phyloP scores from a whole-genome alignment of 2,329 filamentous ascomycete species.

The Elsinoe ampelina region DNA sequence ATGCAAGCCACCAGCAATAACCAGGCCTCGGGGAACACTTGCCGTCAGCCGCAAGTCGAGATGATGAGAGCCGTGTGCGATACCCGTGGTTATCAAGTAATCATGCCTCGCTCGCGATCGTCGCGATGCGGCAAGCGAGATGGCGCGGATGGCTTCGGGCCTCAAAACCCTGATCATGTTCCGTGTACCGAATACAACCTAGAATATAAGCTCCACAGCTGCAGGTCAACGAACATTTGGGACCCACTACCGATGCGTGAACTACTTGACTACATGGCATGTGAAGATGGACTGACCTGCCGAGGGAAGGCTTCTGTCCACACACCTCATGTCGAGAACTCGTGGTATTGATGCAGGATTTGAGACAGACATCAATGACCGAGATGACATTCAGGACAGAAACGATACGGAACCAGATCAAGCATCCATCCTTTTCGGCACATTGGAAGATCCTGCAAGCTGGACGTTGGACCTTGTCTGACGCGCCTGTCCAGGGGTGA shows the following conservation, averaged over 20 bases:
- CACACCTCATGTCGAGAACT: background rate
- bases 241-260: conserved; percentile 1
- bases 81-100: background rate
- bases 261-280: conserved; percentile 3
- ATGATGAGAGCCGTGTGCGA: background rate
- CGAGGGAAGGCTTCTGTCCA: background rate
- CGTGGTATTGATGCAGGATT: background rate
- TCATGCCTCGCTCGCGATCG: background rate
- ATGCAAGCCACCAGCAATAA: no score
- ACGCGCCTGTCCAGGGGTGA: background rate
- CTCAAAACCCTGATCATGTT: background rate
- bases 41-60: no score
- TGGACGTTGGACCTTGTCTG: background rate
- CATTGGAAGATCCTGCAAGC: background rate
- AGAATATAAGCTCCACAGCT: background rate
- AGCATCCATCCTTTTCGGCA: background rate
- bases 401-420: background rate
- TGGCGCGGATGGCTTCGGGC: background rate
- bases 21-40: no score
- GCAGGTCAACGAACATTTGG: background rate
- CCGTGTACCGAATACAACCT: background rate
- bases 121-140: background rate
- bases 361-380: background rate
- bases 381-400: background rate
- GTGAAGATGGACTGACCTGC: background rate